phyloP scores from a whole-genome alignment of 176 grass and related monocot genomes.

The Aegilops speltoides region DNA sequence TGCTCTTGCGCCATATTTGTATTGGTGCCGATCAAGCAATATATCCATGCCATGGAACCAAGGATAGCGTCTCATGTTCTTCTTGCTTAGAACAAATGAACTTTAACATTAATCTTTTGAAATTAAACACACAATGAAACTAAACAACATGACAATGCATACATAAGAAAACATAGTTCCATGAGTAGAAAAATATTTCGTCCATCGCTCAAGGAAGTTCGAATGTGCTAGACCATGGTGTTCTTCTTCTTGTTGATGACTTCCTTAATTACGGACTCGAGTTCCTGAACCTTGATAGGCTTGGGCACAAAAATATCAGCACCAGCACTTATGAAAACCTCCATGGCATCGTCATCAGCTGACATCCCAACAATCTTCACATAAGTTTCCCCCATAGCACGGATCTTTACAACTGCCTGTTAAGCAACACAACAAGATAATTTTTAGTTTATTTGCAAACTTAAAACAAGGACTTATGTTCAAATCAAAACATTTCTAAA shows the following conservation, averaged over 20 bases:
- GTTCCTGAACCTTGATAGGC: not conserved
- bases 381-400: slow-evolving; percentile 16
- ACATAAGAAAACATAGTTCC: not conserved
- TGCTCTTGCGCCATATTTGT: not conserved
- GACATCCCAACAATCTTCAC: slow-evolving; percentile 36
- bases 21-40: not conserved
- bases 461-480: not conserved
- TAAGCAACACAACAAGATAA: not conserved
- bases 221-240: not conserved
- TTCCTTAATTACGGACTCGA: not conserved
- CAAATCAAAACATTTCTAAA: not conserved
- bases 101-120: not conserved
- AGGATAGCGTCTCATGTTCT: not conserved
- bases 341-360: not conserved
- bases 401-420: slow-evolving; percentile 29
- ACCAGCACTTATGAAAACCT: slow-evolving; percentile 15
- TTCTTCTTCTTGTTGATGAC: slow-evolving; percentile 15
- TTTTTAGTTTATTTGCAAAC: not conserved
- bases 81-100: not conserved
- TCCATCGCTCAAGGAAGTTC: not conserved
- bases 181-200: not conserved
- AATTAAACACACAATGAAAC: not conserved
- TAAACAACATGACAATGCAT: not conserved
- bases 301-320: slow-evolving; percentile 21
- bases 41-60: not conserved